Conservation (phyloP, 139 green algal genomes). For the Chlorella sp. region DNA sequence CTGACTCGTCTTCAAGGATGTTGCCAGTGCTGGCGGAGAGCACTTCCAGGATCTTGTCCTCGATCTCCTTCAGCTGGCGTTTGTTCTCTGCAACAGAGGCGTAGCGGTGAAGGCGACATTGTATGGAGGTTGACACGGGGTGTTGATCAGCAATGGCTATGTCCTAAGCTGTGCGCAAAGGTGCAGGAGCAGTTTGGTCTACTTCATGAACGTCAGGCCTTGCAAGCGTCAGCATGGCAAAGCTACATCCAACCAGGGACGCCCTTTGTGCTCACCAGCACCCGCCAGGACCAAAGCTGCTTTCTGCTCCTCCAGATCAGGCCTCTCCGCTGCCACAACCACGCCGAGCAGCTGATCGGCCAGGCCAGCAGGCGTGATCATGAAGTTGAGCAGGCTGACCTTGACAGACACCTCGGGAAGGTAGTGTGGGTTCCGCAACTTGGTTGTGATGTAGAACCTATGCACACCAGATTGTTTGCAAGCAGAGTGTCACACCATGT, state of each 20-base stretch:
- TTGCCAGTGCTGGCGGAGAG: conserved; percentile 40
- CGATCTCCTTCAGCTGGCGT: conserved; percentile 64
- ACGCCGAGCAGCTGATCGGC: conserved; percentile 70
- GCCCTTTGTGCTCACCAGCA: not conserved
- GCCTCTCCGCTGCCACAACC: conserved; percentile 64
- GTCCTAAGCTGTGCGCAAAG: not conserved
- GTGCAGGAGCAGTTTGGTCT: not conserved
- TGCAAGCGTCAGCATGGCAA: not conserved
- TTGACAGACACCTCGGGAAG: conserved; percentile 69
- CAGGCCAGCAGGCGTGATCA: conserved; percentile 69
- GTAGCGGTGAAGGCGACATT: not conserved
- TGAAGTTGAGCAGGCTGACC: conserved; percentile 78
- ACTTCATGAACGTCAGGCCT: not conserved
- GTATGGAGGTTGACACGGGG: too few relatives aligned
- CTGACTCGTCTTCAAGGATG: conserved; percentile 74
- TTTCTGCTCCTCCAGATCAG: conserved; percentile 75
- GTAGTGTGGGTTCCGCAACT: conserved; percentile 47
- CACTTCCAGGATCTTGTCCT: conserved; percentile 73
- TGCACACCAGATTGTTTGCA: conserved; percentile 10
- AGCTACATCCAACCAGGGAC: not conserved
- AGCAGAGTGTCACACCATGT: not conserved
- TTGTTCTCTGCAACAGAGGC: conserved; percentile 14
- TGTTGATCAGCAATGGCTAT: too few relatives aligned
- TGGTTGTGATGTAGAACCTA: conserved; percentile 75
- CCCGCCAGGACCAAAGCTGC: conserved; percentile 56